Evolutionary conservation across 1,284 basidiomycete species (phyloP).

Genomic region (Tilletiaria anomala): DNA sequence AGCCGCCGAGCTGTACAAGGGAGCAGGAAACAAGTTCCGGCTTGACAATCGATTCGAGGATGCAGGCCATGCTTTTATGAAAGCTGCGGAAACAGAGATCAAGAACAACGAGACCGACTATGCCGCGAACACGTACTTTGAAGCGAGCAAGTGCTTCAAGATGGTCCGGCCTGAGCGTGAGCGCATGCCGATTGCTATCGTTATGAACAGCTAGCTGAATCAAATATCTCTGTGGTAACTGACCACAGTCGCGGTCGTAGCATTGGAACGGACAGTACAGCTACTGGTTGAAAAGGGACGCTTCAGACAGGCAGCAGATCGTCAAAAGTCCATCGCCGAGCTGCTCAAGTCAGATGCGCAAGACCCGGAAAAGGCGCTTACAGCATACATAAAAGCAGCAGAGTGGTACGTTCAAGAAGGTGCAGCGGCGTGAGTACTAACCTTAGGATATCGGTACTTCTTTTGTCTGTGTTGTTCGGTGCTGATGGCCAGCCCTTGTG

Average conservation of each 20-base stretch:
- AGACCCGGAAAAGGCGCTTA: constrained; percentile 66
- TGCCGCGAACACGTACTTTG: constrained; percentile 37
- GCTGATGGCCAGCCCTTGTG: no score
- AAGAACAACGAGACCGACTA: constrained; percentile 34
- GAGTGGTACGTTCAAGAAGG: constrained; percentile 97
- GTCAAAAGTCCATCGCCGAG: constrained; percentile 74
- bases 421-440: constrained; percentile 64
- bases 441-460: constrained; percentile 7
- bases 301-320: constrained; percentile 92
- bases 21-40: constrained; percentile 90
- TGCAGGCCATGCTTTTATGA: constrained; percentile 53
- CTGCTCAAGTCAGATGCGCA: constrained; percentile 64
- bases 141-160: constrained; percentile 37
- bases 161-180: constrained; percentile 30
- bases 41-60: constrained; percentile 81
- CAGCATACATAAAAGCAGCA: constrained; percentile 81
- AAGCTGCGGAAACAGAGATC: constrained; percentile 33
- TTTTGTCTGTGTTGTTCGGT: background rate
- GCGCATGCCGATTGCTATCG: constrained; percentile 3
- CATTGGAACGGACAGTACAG: constrained; percentile 70
- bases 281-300: constrained; percentile 71
- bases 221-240: background rate
- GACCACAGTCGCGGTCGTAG: constrained; percentile 75
- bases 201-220: background rate
- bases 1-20: constrained; percentile 81